Base-by-base conservation (phyloP, 371 early-diverging fungal genomes). In the Gilbertella persicaria region DNA sequence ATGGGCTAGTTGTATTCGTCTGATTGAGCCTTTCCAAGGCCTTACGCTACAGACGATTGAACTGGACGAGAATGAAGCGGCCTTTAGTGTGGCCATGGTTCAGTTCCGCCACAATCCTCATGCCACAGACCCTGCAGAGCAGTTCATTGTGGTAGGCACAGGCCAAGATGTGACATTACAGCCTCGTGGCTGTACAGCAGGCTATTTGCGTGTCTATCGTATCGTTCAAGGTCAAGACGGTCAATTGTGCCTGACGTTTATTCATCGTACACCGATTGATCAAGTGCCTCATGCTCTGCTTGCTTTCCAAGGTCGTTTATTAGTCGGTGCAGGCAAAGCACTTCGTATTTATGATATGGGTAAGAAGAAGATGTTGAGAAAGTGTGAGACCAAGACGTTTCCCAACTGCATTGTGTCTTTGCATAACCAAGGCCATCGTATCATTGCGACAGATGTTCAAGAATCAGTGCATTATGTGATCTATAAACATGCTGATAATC, bases 341-440 rank as follows among this genome's bases (percentile, higher is more conserved):
- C 75, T 99, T 14, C 83, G 96, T 17, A 87, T 98, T 41, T 99
- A 96, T 62, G 98, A 94, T 55, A 56, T 95, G 13, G 99, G 99
- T 23, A 90, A 88, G 64, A 87, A 88, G 70, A 91, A 91, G 73
- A 69, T 99, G 71, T 80, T 99, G 30, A 76, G 91, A 46, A 97
- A 97, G 64, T 91, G 92, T 47, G 97, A 97, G 73, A 79, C 81
- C 46, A 83, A 80, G 77, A 71, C 69, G 13, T 84, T 95, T 14
- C 98, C 97, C 12, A 86, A 75, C 57, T 48, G 66, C 40, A 85
- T 97, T 43, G 78, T 90, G 4, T 69, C 73, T 4, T 56, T 97
- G 33, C 88, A 91, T 47, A 85, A 91, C 4, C 90, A 90, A 66
- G 96, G 95, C 38, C 81, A 89, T 60, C 88, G 95, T 26, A 87